phyloP scores from a whole-genome alignment of 495 filamentous ascomycete species.

The Antarctomyces pellizariae region DNA sequence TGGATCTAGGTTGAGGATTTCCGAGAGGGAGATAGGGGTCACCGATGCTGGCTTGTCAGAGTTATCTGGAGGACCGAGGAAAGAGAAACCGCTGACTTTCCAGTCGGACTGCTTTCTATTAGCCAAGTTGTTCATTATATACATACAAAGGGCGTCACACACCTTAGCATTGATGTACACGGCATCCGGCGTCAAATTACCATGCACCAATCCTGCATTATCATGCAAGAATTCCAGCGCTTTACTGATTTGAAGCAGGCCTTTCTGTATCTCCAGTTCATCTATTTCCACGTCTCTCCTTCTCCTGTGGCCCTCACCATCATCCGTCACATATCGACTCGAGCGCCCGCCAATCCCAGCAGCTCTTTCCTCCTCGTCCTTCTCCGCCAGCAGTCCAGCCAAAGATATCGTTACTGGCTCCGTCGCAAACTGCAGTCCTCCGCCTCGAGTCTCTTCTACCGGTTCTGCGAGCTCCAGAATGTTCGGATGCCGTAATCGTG shows the following conservation, averaged over 20 bases:
- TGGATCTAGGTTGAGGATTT: slow-evolving; percentile 68
- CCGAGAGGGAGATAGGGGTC: slow-evolving; percentile 53
- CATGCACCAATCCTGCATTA: slow-evolving; percentile 81
- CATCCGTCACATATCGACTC: slow-evolving; percentile 64
- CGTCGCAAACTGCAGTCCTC: slow-evolving; percentile 87
- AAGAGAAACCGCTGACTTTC: slow-evolving; percentile 89
- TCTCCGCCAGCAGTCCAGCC: slow-evolving; percentile 61
- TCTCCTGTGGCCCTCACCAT: slow-evolving; percentile 45
- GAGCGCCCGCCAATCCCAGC: slow-evolving; percentile 40
- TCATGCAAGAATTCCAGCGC: slow-evolving; percentile 92
- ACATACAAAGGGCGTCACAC: slow-evolving; percentile 10
- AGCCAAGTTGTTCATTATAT: slow-evolving; percentile 3
- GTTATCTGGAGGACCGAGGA: slow-evolving; percentile 51
- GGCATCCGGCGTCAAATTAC: slow-evolving; percentile 87
- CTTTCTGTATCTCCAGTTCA: slow-evolving; percentile 94
- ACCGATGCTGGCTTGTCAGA: slow-evolving; percentile 45
- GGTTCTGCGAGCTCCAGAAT: slow-evolving; percentile 86
- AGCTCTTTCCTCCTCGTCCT: slow-evolving; percentile 64
- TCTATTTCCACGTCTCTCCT: slow-evolving; percentile 82
- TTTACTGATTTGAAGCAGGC: slow-evolving; percentile 75
- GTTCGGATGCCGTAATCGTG: slow-evolving; percentile 69
- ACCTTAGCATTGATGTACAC: slow-evolving; percentile 85
- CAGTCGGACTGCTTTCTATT: slow-evolving; percentile 52
- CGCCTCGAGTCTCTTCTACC: slow-evolving; percentile 76
- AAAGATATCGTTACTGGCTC: slow-evolving; percentile 74